Evolutionary conservation across 2,329 filamentous ascomycete species (phyloP).

Genomic region (Talaromyces atroroseus): DNA sequence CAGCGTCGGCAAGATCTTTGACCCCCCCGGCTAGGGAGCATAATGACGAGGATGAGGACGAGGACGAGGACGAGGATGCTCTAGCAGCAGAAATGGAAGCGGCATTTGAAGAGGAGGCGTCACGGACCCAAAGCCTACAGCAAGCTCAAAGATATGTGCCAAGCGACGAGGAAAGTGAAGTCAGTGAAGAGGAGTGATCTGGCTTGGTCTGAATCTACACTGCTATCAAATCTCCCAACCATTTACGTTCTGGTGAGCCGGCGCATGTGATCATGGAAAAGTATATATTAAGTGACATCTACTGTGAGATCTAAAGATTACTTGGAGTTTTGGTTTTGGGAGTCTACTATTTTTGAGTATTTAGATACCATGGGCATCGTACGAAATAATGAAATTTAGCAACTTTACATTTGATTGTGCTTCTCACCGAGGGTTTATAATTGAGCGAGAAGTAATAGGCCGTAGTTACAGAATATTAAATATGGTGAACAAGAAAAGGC

Average conservation of each 20-base stretch:
- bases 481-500: too few relatives aligned
- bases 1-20: constrained; percentile 8
- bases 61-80: constrained; percentile 45
- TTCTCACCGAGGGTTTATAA: too few relatives aligned
- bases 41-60: constrained; percentile 33
- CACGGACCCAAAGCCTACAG: constrained; percentile 25
- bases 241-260: too few relatives aligned
- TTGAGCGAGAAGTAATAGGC: too few relatives aligned
- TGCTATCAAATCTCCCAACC: too few relatives aligned
- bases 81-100: constrained; percentile 56
- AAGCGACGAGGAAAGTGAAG: constrained; percentile 57
- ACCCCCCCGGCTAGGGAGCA: constrained; percentile 4
- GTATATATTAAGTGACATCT: background rate
- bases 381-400: background rate
- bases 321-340: background rate
- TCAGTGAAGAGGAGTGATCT: constrained; percentile 60
- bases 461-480: too few relatives aligned
- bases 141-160: constrained; percentile 26
- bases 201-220: too few relatives aligned
- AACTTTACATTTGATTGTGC: background rate
- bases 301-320: background rate
- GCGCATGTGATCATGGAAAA: too few relatives aligned
- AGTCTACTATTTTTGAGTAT: background rate
- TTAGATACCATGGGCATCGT: constrained; percentile 5
- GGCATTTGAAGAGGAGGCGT: constrained; percentile 45